Base-by-base conservation (phyloP, 2,329 filamentous ascomycete genomes). In the Diaporthe longicolla region DNA sequence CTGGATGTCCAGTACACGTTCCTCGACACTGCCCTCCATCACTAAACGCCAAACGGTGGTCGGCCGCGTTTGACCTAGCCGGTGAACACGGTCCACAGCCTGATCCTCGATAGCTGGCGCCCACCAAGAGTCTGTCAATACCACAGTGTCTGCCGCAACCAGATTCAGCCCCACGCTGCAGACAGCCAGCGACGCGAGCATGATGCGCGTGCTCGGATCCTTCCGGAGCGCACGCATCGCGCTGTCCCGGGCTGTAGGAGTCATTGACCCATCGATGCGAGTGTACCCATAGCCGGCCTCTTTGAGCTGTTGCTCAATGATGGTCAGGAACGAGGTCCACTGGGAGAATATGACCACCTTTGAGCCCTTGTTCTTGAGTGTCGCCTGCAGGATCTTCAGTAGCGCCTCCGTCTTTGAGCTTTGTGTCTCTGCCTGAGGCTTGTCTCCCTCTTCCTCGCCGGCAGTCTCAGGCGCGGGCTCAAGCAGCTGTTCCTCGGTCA, bases 101-200 rank as follows among this genome's bases (percentile, higher is more conserved):
- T 98, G 95, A 78, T 97, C 95, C 82, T 98, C 95, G 72, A 98
- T 97, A 0, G 95, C 95, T 0, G 95, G 95, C 1, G 95, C 95
- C 93, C 95, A 98, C 95, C 88, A 98, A 74, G 90, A 93, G 82
- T 98, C 95, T 0, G 91, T 90, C 26, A 98, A 86, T 59, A 98
- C 91, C 74, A 97, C 94, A 9, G 95, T 95, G 78, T 97, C 95
- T 0, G 95, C 95, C 0, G 94, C 92, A 0, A 95, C 94, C 17
- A 98, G 89, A 78, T 97, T 97, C 59, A 98, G 87, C 0, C 95
- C 95, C 1, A 98, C 95, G 70, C 92, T 93, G 82, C 94, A 96
- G 9, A 97, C 95, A 10, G 91, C 90, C 55, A 98, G 85, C 79
- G 93, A 95, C 2, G 95, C 95, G 3, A 98, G 91, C 85, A 98